Evolutionary conservation across 2,329 filamentous ascomycete genomes (phyloP), one percentile per base, ranked within the genome.

Genomic region (Trichocomaceae sp.): DNA sequence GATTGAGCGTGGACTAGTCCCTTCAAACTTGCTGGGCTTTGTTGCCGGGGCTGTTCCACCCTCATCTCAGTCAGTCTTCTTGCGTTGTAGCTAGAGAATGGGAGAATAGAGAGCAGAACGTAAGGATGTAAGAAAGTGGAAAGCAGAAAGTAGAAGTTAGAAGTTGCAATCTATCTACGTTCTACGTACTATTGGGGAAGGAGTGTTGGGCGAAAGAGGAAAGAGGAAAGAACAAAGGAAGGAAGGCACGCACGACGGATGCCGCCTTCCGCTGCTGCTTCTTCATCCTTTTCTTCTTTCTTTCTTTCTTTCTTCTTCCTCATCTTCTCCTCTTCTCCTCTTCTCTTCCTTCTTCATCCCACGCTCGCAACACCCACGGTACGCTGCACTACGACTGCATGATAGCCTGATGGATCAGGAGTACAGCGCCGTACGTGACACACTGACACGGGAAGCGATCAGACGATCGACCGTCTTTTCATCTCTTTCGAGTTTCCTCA

Each of bases 401-500:
- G 13, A 2, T 13, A 3, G 37, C 37, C 4, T n/a, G 39, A 35
- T 35, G 31, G 6, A 15, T 13, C 10, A 35, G 31, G 33, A 45
- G 49, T 26, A 35, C 49, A 51, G 23, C 42, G 47, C 33, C 26
- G n/a, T n/a, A n/a, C n/a, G n/a, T n/a, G n/a, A n/a, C 48, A 42
- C 12, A 26, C 3, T 39, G 35, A 39, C 35, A 51, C 49, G 49
- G 49, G 29, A 37, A 41, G 29, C 22, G 29, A 52, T 52, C 50
- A 46, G 41, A 45, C 41, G 41, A 45, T 52, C 41, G 50, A 20
- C 41, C 41, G 5, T 22, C 41, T 15, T 15, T 52, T 52, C 41
- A 45, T 52, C 29, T 15, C n/a, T n/a, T n/a, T n/a, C n/a, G n/a
- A n/a, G 22, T 33, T 52, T 46, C 50, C 50, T 52, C 50, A 52